phyloP scores from a whole-genome alignment of 768 basidiomycete species.

The Trametes cingulata region DNA sequence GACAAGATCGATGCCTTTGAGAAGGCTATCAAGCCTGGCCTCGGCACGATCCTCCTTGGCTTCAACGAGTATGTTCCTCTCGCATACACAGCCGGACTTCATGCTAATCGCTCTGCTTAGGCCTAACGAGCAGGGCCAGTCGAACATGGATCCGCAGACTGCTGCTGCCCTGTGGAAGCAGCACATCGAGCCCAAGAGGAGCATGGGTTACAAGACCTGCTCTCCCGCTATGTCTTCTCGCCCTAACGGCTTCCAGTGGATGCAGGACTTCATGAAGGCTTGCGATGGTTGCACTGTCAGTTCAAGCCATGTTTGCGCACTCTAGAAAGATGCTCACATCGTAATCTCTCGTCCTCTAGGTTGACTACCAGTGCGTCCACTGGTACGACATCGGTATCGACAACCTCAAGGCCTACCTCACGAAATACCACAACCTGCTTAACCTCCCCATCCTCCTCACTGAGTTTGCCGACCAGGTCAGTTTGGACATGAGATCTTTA shows the following conservation, averaged over 20 bases:
- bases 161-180: constrained; percentile 60
- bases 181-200: constrained; percentile 58
- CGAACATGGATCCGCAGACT: constrained; percentile 52
- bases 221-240: constrained; percentile 71
- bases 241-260: constrained; percentile 62
- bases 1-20: constrained; percentile 44
- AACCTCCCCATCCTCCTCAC: constrained; percentile 54
- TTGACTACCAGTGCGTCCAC: constrained; percentile 63
- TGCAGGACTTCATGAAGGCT: constrained; percentile 52
- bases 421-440: constrained; percentile 47
- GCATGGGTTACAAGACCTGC: constrained; percentile 56
- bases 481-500: background rate
- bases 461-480: constrained; percentile 69
- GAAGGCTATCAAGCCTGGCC: constrained; percentile 47
- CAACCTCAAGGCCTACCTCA: constrained; percentile 55
- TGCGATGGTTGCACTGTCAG: constrained; percentile 41
- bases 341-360: constrained; percentile 34
- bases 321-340: background rate
- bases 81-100: constrained; percentile 30
- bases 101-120: constrained; percentile 39
- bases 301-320: background rate
- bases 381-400: constrained; percentile 58
- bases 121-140: constrained; percentile 65
- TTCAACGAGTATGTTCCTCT: constrained; percentile 68
- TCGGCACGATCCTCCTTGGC: constrained; percentile 54